Evolutionary conservation across 2,329 filamentous ascomycete genomes (phyloP).

Genomic region (Trichoderma koningiopsis): DNA sequence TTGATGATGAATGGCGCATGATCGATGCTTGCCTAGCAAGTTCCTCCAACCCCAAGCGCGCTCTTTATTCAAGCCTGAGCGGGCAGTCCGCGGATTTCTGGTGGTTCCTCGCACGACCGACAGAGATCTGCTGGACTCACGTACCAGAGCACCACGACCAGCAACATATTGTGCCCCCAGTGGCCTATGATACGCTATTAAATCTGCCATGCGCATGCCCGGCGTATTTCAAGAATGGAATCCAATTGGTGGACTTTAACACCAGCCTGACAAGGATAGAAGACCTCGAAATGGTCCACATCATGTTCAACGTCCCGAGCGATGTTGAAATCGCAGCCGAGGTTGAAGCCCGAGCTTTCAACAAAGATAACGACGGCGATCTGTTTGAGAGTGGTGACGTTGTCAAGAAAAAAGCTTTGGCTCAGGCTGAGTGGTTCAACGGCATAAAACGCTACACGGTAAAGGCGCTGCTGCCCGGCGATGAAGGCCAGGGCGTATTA

Average conservation of each 20-base stretch:
- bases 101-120: constrained; percentile 91
- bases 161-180: constrained; percentile 88
- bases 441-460: constrained; percentile 90
- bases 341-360: constrained; percentile 80
- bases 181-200: constrained; percentile 82
- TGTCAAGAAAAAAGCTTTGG: constrained; percentile 80
- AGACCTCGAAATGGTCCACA: constrained; percentile 88
- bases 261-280: constrained; percentile 84
- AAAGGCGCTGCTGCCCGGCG: constrained; percentile 87
- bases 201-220: constrained; percentile 85
- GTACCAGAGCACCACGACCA: constrained; percentile 84
- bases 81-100: constrained; percentile 76
- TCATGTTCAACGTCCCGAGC: constrained; percentile 82
- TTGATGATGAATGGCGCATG: constrained; percentile 94
- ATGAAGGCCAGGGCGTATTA: constrained; percentile 83
- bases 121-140: constrained; percentile 94
- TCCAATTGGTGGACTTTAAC: constrained; percentile 87
- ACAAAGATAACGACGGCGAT: constrained; percentile 84
- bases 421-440: constrained; percentile 88
- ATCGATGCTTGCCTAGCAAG: constrained; percentile 93
- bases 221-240: constrained; percentile 78
- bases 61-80: constrained; percentile 72
- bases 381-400: constrained; percentile 89
- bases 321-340: constrained; percentile 93
- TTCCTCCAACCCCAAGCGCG: constrained; percentile 82